These are phyloP conservation scores for Corylus americana DNA, from an alignment of 306 rosid genomes.

Conservation along the genomic window DNA sequence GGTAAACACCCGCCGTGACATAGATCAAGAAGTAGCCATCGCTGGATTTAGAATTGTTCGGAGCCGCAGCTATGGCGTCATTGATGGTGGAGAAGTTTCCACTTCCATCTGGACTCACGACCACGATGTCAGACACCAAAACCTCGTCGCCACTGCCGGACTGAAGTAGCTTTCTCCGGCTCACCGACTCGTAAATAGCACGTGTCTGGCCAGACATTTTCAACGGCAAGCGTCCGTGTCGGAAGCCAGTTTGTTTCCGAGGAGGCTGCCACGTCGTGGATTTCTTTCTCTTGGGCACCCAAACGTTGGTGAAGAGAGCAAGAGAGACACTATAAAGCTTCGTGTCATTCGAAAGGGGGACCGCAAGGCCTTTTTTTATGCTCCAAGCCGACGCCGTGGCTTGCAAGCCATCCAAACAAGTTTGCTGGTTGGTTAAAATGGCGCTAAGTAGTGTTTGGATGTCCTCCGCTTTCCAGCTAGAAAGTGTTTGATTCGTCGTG, in stretches of 20 bases:
- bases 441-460: slow-evolving; percentile 69
- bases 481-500: slow-evolving; percentile 34
- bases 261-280: slow-evolving; percentile 23
- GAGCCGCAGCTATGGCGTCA: slow-evolving; percentile 80
- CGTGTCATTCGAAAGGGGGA: slow-evolving; percentile 71
- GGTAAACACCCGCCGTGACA: slow-evolving; percentile 77
- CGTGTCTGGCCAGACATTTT: slow-evolving; percentile 60
- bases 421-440: slow-evolving; percentile 73
- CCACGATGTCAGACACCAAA: slow-evolving; percentile 55
- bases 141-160: slow-evolving; percentile 32
- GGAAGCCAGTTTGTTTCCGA: slow-evolving; percentile 43
- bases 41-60: slow-evolving; percentile 55
- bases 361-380: slow-evolving; percentile 49
- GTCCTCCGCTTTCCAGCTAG: slow-evolving; percentile 58
- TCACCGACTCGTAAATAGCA: slow-evolving; percentile 60
- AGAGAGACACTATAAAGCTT: slow-evolving; percentile 80
- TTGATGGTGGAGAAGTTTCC: slow-evolving; percentile 77
- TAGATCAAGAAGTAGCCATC: slow-evolving; percentile 76
- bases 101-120: slow-evolving; percentile 71
- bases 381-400: slow-evolving; percentile 69
- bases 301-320: slow-evolving; percentile 63
- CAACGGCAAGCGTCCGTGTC: slow-evolving; percentile 65
- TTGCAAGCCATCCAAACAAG: slow-evolving; percentile 76
- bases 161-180: slow-evolving; percentile 59
- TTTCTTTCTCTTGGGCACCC: slow-evolving; percentile 59